phyloP scores from a whole-genome alignment of 306 rosid genomes.

The Prunus campanulata region DNA sequence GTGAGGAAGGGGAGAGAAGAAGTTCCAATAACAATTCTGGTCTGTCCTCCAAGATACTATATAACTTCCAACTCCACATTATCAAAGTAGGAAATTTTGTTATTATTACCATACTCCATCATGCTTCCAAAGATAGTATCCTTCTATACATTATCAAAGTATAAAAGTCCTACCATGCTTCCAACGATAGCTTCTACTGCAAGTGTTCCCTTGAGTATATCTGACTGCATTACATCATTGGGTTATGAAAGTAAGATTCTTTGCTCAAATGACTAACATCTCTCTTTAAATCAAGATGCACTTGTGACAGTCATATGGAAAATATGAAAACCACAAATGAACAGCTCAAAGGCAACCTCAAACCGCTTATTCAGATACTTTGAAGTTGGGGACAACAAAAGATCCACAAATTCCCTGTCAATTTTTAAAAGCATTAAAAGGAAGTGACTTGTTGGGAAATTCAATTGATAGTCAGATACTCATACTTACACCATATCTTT shows the following conservation, averaged over 20 bases:
- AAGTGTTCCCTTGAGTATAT: conserved; percentile 80
- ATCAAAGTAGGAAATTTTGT: neutral
- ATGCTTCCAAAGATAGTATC: too few relatives aligned
- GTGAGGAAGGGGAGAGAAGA: too few relatives aligned
- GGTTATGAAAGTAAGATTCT: neutral
- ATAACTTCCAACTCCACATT: neutral
- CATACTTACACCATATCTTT: conserved; percentile 60
- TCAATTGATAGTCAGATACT: conserved; percentile 11
- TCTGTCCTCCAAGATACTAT: too few relatives aligned
- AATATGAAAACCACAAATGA: neutral
- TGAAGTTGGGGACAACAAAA: conserved; percentile 68
- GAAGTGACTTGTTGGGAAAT: neutral
- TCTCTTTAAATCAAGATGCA: neutral
- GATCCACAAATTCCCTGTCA: conserved; percentile 69
- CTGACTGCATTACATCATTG: conserved; percentile 44
- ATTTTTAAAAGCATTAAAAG: conserved; percentile 24
- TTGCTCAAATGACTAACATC: neutral
- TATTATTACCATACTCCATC: neutral
- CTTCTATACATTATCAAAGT: neutral
- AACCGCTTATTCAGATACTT: conserved; percentile 76
- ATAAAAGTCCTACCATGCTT: conserved; percentile 46
- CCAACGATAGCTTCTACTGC: conserved; percentile 80
- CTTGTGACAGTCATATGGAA: neutral
- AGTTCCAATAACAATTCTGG: too few relatives aligned
- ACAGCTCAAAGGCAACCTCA: conserved; percentile 45